Evolutionary conservation across 192 early-diverging fungal species (phyloP).

Genomic region (Entomortierella chlamydospora): DNA sequence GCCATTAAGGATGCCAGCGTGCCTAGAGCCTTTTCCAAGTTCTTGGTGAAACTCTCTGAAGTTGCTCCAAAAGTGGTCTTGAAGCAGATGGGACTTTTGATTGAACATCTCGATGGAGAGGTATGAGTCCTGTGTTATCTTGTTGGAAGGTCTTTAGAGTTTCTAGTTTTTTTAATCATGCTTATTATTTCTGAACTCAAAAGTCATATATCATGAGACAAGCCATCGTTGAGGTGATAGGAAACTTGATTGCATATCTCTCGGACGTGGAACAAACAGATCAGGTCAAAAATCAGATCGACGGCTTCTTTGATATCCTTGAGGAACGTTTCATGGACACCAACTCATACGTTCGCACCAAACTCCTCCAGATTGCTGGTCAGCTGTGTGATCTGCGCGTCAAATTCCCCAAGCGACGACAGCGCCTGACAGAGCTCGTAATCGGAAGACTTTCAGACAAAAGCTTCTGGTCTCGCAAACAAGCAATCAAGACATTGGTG

Average conservation of each 20-base stretch:
- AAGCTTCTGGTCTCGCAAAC: constrained; percentile 87
- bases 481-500: constrained; percentile 88
- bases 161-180: neutral
- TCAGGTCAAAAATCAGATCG: constrained; percentile 76
- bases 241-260: constrained; percentile 83
- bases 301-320: constrained; percentile 90
- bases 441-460: constrained; percentile 91
- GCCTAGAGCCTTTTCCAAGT: constrained; percentile 87
- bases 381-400: constrained; percentile 77
- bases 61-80: constrained; percentile 83
- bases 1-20: constrained; percentile 77
- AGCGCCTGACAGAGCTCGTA: constrained; percentile 74
- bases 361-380: constrained; percentile 87
- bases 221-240: constrained; percentile 90
- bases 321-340: constrained; percentile 92
- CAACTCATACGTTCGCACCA: constrained; percentile 87
- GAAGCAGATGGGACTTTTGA: constrained; percentile 90
- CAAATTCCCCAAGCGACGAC: constrained; percentile 83
- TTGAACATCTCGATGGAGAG: constrained; percentile 89
- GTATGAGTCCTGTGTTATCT: constrained; percentile 52
- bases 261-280: constrained; percentile 77
- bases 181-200: neutral
- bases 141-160: no score
- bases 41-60: constrained; percentile 87
- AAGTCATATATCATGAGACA: constrained; percentile 89